A percentile compares a stretch with the other conserved stretches of the same genome.
phyloP scores from a whole-genome alignment of 345 rosid species.

The Anastatica hierochuntica region DNA sequence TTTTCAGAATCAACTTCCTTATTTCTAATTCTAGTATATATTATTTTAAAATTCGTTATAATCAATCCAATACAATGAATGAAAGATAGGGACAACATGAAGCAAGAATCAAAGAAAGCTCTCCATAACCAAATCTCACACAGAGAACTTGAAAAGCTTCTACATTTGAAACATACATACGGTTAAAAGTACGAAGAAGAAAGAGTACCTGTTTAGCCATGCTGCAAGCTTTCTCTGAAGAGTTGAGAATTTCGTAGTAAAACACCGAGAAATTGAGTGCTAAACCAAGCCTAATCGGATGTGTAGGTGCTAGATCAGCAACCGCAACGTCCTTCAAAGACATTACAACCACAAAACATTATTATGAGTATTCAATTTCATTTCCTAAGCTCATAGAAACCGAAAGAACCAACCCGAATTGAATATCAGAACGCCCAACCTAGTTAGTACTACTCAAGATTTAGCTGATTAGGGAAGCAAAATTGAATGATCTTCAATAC shows the following conservation, averaged over 20 bases:
- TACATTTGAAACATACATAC: not conserved
- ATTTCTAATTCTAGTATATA: not conserved
- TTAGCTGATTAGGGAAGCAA: not conserved
- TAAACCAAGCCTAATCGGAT: constrained; percentile 59
- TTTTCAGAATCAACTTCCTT: not conserved
- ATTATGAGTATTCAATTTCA: no score
- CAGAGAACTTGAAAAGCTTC: not conserved
- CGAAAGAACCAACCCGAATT: no score
- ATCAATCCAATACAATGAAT: constrained; percentile 15
- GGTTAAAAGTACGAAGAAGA: not conserved
- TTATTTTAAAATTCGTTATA: not conserved
- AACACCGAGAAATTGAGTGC: constrained; percentile 68
- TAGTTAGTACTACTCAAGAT: no score
- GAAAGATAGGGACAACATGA: not conserved
- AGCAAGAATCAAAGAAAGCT: not conserved
- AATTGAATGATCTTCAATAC: not conserved
- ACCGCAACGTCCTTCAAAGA: constrained; percentile 44
- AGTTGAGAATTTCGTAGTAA: constrained; percentile 61
- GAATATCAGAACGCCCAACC: no score
- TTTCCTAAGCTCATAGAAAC: no score
- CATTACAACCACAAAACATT: not conserved
- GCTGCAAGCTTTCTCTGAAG: constrained; percentile 63
- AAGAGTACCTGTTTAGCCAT: constrained; percentile 57
- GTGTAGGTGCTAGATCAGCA: constrained; percentile 60
- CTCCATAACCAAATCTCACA: not conserved